Evolutionary conservation across 768 basidiomycete species (phyloP).

Genomic region (Suillus bovinus): DNA sequence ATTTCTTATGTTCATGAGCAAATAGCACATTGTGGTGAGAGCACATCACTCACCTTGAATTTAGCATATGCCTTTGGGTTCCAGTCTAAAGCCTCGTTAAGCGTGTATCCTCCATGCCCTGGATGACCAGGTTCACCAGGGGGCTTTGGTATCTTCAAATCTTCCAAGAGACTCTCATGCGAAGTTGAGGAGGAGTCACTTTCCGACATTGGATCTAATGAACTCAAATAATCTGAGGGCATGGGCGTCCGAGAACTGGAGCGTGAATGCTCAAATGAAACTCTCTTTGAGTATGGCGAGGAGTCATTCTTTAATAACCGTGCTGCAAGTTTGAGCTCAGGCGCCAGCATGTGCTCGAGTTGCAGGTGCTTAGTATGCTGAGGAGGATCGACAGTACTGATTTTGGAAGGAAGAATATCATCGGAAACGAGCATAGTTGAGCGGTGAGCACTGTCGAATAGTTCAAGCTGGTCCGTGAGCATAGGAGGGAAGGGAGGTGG

Average conservation of each 20-base stretch:
- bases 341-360: not conserved
- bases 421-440: not conserved
- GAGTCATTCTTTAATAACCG: no score
- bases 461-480: not conserved
- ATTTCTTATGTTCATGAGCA: slow-evolving; percentile 6
- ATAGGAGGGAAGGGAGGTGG: not conserved
- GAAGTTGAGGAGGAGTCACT: not conserved
- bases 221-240: not conserved
- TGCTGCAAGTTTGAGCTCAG: not conserved
- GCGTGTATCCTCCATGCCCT: slow-evolving; percentile 26
- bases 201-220: not conserved
- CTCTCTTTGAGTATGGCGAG: not conserved
- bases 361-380: not conserved
- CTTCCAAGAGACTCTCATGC: slow-evolving; percentile 5
- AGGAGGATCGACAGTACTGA: not conserved
- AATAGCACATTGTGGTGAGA: slow-evolving; percentile 3
- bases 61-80: slow-evolving; percentile 14
- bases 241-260: not conserved
- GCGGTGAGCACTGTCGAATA: no score
- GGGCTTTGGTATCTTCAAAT: slow-evolving; percentile 27
- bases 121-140: slow-evolving; percentile 22
- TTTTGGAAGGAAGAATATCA: not conserved
- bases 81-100: slow-evolving; percentile 23
- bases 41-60: slow-evolving; percentile 17
- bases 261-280: not conserved